Base-by-base conservation (phyloP, 768 basidiomycete species). In the Pulveroboletus sp. region DNA sequence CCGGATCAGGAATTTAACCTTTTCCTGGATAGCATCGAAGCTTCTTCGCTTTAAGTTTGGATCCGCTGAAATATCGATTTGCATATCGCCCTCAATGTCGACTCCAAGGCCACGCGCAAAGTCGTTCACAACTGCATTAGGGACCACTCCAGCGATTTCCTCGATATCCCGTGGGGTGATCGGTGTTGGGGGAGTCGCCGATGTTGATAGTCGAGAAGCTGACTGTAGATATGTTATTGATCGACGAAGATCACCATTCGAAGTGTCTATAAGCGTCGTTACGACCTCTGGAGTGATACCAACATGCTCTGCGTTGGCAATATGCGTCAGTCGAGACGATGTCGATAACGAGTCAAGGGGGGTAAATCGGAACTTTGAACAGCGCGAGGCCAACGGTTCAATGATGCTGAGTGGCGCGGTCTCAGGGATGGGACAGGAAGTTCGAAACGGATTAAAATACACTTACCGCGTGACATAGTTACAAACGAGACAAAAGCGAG, bases 181-280 rank as follows among this genome's bases (percentile, higher is more conserved):
- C 26, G 81, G 75, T 16, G 81, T 81, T 0, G 89, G 87, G 1
- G 89, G 86, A 32, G 64, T 69, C 11, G 83, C 83, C 2, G 88
- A 86, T 6, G 82, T 73, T 30, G 93, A 86, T 29, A 99, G 76
- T 22, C 96, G 82, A 34, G 90, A 85, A 6, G 94, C 95, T 19
- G 95, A 97, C 64, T 99, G 96, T 23, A 99, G 78, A 67, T 94
- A 97, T 19, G 96, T 99, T 65, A 99, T 98, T 20, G 95, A 88
- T 45, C 96, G 91, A 43, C 96, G 85, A 46, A 99, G 81, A 70
- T 99, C 96, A 35, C 96, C 96, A 39, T 81, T 79, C 3, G 95
- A 95, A 31, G 86, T 82, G 32, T 70, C 74, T 53, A 96, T 87
- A 49, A 96, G 81, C 1, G 86, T 71, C 34, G 80, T 69, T 47